Evolutionary conservation across 805 yeast species (phyloP).

Genomic region (Kluyveromyces wickerhamii): DNA sequence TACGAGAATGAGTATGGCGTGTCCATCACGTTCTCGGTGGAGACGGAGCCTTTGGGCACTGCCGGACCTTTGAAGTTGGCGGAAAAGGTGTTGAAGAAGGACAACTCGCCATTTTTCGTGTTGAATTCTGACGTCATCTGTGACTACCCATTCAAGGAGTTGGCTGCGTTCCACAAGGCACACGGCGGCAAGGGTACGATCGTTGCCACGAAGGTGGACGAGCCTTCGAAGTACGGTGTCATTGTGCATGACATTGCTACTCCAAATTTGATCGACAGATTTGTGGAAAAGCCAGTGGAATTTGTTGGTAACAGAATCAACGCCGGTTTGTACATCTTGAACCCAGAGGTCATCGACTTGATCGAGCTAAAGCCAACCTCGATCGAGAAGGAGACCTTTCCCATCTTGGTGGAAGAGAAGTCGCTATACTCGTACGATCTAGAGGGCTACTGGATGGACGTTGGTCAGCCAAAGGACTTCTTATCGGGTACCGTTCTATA

Average conservation of each 20-base stretch:
- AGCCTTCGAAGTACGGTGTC: slow-evolving; percentile 99
- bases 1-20: slow-evolving; percentile 95
- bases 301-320: slow-evolving; percentile 99
- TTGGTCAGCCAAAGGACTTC: slow-evolving; percentile 99
- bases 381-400: slow-evolving; percentile 99
- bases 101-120: slow-evolving; percentile 93
- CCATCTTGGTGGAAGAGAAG: slow-evolving; percentile 81
- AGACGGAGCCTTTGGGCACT: slow-evolving; percentile 98
- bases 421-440: slow-evolving; percentile 90
- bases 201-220: slow-evolving; percentile 99
- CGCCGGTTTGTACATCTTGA: slow-evolving; percentile 96
- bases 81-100: slow-evolving; percentile 87
- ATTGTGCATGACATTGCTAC: slow-evolving; percentile 95
- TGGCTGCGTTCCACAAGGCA: slow-evolving; percentile 84
- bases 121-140: slow-evolving; percentile 98
- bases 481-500: slow-evolving; percentile 90
- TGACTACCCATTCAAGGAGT: slow-evolving; percentile 93
- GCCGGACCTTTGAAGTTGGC: slow-evolving; percentile 99
- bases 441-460: slow-evolving; percentile 99
- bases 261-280: slow-evolving; percentile 93
- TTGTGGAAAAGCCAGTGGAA: slow-evolving; percentile 98
- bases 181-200: slow-evolving; percentile 98
- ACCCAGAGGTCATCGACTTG: slow-evolving; percentile 94
- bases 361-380: slow-evolving; percentile 98
- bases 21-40: slow-evolving; percentile 91